Percentiles rank a stretch among this genome's conserved stretches.
Evolutionary conservation across 345 rosid species (phyloP).

Genomic region (Bruguiera gymnorhiza): DNA sequence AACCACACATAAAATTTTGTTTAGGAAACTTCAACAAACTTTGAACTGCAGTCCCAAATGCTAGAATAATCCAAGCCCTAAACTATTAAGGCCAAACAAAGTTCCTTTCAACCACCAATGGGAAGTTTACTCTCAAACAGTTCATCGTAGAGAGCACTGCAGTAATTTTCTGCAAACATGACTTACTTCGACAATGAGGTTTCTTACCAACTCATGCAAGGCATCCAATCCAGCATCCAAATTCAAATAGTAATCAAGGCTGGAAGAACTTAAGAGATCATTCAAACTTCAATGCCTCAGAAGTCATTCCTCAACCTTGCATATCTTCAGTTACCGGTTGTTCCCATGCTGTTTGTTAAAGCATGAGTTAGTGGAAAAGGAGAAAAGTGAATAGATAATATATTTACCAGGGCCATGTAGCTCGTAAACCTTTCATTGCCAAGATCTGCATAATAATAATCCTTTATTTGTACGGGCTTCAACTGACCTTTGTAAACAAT

Average conservation of each 20-base stretch:
- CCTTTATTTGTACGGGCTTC: slow-evolving; percentile 84
- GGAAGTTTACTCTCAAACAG: slow-evolving; percentile 48
- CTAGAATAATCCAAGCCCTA: slow-evolving; percentile 34
- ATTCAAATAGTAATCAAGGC: slow-evolving; percentile 76
- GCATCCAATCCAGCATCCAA: slow-evolving; percentile 73
- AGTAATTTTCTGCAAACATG: slow-evolving; percentile 65
- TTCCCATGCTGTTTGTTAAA: slow-evolving; percentile 98
- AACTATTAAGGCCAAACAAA: slow-evolving; percentile 45
- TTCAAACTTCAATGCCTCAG: slow-evolving; percentile 99
- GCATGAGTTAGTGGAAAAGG: slow-evolving; percentile 82
- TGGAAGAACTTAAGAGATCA: slow-evolving; percentile 99
- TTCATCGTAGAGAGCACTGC: slow-evolving; percentile 51
- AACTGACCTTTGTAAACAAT: slow-evolving; percentile 93
- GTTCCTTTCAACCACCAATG: slow-evolving; percentile 45
- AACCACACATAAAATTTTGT: slow-evolving; percentile 11
- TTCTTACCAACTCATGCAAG: slow-evolving; percentile 84
- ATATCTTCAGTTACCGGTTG: slow-evolving; percentile 74
- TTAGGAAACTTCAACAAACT: slow-evolving; percentile 19
- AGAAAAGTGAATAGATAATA: slow-evolving; percentile 65
- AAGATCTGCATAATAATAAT: slow-evolving; percentile 88
- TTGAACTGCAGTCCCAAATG: slow-evolving; percentile 25
- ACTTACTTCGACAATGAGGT: slow-evolving; percentile 64
- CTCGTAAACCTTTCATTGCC: slow-evolving; percentile 99
- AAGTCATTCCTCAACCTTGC: slow-evolving; percentile 99
- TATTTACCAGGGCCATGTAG: slow-evolving; percentile 99